Base-by-base conservation (phyloP, 768 basidiomycete species). In the Tephrocybe rancida region DNA sequence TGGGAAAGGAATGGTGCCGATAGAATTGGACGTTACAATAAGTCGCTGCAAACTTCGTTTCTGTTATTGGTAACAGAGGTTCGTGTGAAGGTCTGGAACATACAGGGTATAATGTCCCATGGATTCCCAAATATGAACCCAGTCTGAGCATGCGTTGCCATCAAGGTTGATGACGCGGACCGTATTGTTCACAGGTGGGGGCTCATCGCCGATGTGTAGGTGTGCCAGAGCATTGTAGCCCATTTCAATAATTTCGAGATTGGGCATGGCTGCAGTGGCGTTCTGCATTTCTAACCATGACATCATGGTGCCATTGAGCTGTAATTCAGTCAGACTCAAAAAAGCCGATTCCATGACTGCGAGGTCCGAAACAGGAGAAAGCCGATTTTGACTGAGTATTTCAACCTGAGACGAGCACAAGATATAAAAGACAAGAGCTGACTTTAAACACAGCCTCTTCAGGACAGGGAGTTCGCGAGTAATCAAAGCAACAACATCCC, bases 391-490 rank as follows among this genome's bases (percentile, higher is more conserved):
- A 71, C 92, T 94, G 66, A 44, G 55, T 48, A 56, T 56, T 37
- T 53, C 24, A 55, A 45, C 51, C 49, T 62, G 54, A 61, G 57
- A 50, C 51, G 54, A 38, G 35, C 49, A 50, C 49, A 48, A 51
- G 37, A 38, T 39, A 53, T 42, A 43, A 39, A 51, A 51, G 16
- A 57, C 42, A 49, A 48, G 18, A 65, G 71, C 88, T 67, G 58
- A 97, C 95, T 94, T 96, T 60, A 98, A 70, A 25, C 84, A 75
- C 32, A 98, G 75, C 37, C 81, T 76, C 53, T 83, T 76, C 10
- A 98, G 78, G 4, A 62, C 63, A 9, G 80, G 82, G 3, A 98
- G 72, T 61, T 87, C 85, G 10, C 63, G 61, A 10, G 80, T 69
- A 54, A 98, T 92, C 21, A 67, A 62, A 9, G 86, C 83, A 16